These are phyloP conservation scores for Herpetomonas tarakana DNA, from an alignment of 208 protist genomes.

Conservation along the genomic window DNA sequence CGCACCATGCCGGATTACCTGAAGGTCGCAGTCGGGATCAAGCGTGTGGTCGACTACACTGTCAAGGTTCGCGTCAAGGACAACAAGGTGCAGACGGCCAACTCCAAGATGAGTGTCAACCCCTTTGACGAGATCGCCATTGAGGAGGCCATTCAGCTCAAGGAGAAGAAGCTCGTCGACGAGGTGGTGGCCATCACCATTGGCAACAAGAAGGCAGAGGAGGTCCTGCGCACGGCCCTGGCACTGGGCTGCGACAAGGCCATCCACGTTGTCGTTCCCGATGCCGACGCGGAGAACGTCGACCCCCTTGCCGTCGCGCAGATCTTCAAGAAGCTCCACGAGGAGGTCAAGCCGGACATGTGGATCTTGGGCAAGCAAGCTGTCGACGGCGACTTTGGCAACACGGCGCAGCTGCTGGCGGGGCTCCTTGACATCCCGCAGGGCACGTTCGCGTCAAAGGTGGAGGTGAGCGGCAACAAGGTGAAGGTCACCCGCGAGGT, in stretches of 20 bases:
- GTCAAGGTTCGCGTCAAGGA: constrained; percentile 95
- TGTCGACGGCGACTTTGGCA: constrained; percentile 95
- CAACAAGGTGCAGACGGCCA: constrained; percentile 93
- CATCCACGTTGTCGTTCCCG: constrained; percentile 88
- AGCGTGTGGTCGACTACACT: constrained; percentile 97
- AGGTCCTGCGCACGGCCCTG: constrained; percentile 91
- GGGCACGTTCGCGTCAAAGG: constrained; percentile 92
- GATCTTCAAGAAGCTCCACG: constrained; percentile 89
- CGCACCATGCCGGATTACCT: constrained; percentile 47
- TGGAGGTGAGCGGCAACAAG: constrained; percentile 68
- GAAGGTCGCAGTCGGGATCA: constrained; percentile 95
- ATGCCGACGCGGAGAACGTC: constrained; percentile 56
- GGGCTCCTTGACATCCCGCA: constrained; percentile 93
- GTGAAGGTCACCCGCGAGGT: constrained; percentile 94
- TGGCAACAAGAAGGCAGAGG: constrained; percentile 86
- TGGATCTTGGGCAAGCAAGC: constrained; percentile 96
- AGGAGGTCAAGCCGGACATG: constrained; percentile 83
- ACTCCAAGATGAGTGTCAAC: constrained; percentile 97
- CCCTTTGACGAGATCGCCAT: constrained; percentile 97
- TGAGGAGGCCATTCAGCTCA: constrained; percentile 94
- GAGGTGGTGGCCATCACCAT: constrained; percentile 95
- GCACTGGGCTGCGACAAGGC: constrained; percentile 96
- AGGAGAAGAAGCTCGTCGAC: constrained; percentile 87
- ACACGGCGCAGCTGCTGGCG: constrained; percentile 94
- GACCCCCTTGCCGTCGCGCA: constrained; percentile 93